phyloP scores from a whole-genome alignment of 345 rosid genomes.

The Brassica carinata region DNA sequence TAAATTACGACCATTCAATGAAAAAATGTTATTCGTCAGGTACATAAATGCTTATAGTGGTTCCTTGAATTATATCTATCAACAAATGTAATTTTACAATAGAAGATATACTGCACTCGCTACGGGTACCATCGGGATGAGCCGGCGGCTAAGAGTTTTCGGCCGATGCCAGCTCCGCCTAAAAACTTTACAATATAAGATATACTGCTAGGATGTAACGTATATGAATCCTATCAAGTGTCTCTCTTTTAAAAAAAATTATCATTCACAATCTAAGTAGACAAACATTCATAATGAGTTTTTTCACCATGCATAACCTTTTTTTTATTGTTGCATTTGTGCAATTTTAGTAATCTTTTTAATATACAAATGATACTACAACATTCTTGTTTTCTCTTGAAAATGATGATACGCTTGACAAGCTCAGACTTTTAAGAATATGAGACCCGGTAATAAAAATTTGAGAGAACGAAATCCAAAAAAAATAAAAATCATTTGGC shows the following conservation, averaged over 20 bases:
- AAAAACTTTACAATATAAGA: constrained; percentile 30
- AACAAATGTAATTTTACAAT: no score
- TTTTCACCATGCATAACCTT: background rate
- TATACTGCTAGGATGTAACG: constrained; percentile 1
- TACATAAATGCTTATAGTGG: no score
- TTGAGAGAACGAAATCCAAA: background rate
- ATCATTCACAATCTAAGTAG: background rate
- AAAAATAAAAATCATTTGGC: background rate
- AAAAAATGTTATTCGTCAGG: no score
- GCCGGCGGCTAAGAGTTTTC: constrained; percentile 25
- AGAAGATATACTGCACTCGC: no score
- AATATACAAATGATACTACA: background rate
- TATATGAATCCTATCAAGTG: constrained; percentile 5
- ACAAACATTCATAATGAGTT: background rate
- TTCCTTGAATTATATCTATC: no score
- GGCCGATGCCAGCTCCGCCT: constrained; percentile 21
- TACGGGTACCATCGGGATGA: background rate
- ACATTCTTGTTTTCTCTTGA: background rate
- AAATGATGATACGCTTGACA: background rate
- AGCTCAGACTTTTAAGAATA: background rate
- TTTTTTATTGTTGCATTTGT: background rate
- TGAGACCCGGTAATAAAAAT: background rate
- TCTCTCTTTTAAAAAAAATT: background rate
- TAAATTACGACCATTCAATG: no score
- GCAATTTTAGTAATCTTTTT: background rate